Base-by-base conservation (phyloP, 371 early-diverging fungal species). In the Circinella minor region DNA sequence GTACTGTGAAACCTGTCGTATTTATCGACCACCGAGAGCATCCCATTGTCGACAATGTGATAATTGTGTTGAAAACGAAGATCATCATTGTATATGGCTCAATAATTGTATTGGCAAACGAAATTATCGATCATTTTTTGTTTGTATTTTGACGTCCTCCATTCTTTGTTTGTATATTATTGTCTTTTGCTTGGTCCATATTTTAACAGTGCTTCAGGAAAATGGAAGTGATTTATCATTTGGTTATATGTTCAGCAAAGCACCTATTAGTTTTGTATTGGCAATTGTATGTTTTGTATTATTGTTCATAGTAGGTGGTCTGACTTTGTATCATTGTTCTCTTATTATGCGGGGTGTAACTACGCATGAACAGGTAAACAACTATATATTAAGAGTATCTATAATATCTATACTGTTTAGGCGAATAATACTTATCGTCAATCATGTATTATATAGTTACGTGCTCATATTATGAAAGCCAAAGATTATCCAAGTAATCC, bases 21-120 rank as follows among this genome's bases (percentile, higher is more conserved):
- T 95, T n/a, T 98, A 95, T 83, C 83, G 97, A 8, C 95, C 96
- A 10, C 96, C 96, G 9, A 82, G 98, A 27, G 87, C 94, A 38
- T 92, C 91, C 51, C 98, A 98, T 77, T 98, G 98, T 77, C 77
- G 88, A 48, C 86, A 87, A 72, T 98, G 98, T 76, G 94, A 97
- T 78, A 93, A 93, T 68, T 98, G 98, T 79, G 95, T 98, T 61
- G 91, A 91, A 74, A 84, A 87, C 67, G 89, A 91, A 75, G 96
- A 96, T 72, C 96, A 96, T 70, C 97, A 98, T 77, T 98, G 98
- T 75, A 91, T 95, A 34, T 98, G 97, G 97, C 89, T 95, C 5
- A 95, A 92, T 74, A 97, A 95, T 79, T 97, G 98, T 76, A 86
- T 98, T 55, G 98, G 98, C 1, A 90, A 90, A 43, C 87, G 96